Evolutionary conservation across 371 early-diverging fungal species (phyloP), one percentile per base, ranked within the genome.

Genomic region (Mucor indicus): DNA sequence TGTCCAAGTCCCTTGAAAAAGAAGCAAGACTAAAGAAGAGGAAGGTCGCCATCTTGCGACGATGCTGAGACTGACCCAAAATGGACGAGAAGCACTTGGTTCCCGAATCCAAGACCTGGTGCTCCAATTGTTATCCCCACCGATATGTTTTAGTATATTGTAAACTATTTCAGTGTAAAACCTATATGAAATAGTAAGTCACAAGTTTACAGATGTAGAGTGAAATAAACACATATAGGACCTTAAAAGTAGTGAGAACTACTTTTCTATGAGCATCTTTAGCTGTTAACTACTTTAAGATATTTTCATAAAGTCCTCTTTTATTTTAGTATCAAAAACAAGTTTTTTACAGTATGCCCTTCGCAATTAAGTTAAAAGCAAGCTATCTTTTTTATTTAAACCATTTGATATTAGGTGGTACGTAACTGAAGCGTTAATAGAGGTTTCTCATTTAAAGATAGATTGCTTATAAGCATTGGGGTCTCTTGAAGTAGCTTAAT

Each of bases 31-130:
- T 29, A 29, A 29, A 43, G 15, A 46, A 36, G 25, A 36, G 37
- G 36, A n/a, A 21, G 37, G 37, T 20, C 37, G 23, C 37, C 22
- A 3, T 23, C 37, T 44, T 31, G n/a, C 35, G 32, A 33, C 1
- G 22, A 24, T 46, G 31, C 13, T 16, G 27, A 36, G 22, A 36
- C 24, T 12, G 24, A 16, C 15, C 22, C 37, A 37, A 24, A 36
- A 4, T 46, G 47, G 47, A 46, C 47, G 17, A 36, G 47, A 46
- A 36, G 27, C 15, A 36, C 47, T 13, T 46, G 37, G 37, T 46
- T 37, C 22, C 36, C 47, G 1, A 46, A 15, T n/a, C 15, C n/a
- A 24, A 46, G 17, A 24, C 0, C 22, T 8, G 32, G 32, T 21
- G 30, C 33, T n/a, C 45, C 20, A 44, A 44, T 44, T 30, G 43